Evolutionary conservation across 345 rosid genomes (phyloP).

Genomic region (Populus davidiana): DNA sequence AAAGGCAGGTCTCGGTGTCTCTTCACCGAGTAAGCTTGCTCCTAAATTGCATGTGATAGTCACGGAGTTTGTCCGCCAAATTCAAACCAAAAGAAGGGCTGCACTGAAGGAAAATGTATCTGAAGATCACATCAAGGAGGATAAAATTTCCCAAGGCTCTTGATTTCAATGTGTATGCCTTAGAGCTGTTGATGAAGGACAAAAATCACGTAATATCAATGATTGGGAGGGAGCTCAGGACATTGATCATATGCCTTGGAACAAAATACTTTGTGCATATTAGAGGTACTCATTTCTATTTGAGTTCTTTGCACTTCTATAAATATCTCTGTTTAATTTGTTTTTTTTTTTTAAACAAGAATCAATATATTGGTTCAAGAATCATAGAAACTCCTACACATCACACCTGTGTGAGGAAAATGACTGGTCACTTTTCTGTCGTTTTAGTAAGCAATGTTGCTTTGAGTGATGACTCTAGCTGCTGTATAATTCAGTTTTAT

Average conservation of each 20-base stretch:
- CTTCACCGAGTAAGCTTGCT: conserved; percentile 50
- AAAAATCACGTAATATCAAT: neutral
- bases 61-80: conserved; percentile 49
- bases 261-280: neutral
- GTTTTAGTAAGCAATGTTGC: neutral
- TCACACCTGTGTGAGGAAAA: neutral
- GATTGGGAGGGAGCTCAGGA: conserved; percentile 1
- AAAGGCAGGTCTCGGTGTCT: conserved; percentile 55
- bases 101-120: conserved; percentile 22
- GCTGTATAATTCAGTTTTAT: neutral
- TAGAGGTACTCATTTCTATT: conserved; percentile 11
- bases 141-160: conserved; percentile 18
- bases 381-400: neutral
- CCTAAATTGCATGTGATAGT: conserved; percentile 58
- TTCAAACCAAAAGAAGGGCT: conserved; percentile 56
- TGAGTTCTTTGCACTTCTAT: too few relatives aligned
- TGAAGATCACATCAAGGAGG: conserved; percentile 35
- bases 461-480: neutral
- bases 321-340: neutral
- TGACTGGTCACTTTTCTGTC: too few relatives aligned
- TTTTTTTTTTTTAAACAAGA: neutral
- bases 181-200: neutral
- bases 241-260: conserved; percentile 6
- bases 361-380: neutral
- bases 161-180: neutral